Percentiles rank a stretch among this genome's conserved stretches.
Evolutionary conservation across 768 basidiomycete genomes (phyloP).

Genomic region (Macrolepiota fuliginosa): DNA sequence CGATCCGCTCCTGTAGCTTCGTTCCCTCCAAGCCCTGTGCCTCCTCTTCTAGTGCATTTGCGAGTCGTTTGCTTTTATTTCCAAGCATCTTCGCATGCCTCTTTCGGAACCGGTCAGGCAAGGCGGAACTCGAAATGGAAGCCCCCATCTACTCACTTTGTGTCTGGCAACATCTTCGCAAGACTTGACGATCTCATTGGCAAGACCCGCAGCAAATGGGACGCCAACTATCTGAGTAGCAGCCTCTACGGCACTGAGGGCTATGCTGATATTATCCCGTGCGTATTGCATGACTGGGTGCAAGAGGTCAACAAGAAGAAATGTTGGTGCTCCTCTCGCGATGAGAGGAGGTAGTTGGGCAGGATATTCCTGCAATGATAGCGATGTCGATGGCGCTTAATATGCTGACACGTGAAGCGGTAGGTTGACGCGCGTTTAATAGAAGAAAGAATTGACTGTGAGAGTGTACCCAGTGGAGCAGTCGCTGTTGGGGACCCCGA

Average conservation of each 20-base stretch:
- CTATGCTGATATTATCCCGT: constrained; percentile 16
- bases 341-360: not conserved
- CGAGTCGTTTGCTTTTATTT: constrained; percentile 38
- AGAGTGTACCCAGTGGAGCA: no score
- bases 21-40: constrained; percentile 34
- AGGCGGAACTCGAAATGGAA: not conserved
- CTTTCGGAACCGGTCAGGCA: constrained; percentile 23
- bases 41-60: constrained; percentile 40
- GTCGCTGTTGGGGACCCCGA: not conserved
- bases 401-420: not conserved
- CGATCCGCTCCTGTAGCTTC: constrained; percentile 35
- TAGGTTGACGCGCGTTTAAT: not conserved
- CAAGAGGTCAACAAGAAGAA: not conserved
- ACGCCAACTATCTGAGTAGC: constrained; percentile 41
- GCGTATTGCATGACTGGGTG: not conserved
- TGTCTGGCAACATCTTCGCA: constrained; percentile 47
- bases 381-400: not conserved
- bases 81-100: constrained; percentile 40
- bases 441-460: no score
- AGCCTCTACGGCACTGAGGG: constrained; percentile 33
- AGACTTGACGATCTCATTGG: constrained; percentile 40
- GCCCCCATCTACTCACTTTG: constrained; percentile 35
- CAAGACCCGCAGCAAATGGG: constrained; percentile 41
- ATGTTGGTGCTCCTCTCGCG: not conserved
- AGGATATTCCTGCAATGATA: not conserved